These are phyloP conservation scores for Teratosphaeria epicoccoides DNA, from an alignment of 2,329 filamentous ascomycete species.

Conservation along the genomic window DNA sequence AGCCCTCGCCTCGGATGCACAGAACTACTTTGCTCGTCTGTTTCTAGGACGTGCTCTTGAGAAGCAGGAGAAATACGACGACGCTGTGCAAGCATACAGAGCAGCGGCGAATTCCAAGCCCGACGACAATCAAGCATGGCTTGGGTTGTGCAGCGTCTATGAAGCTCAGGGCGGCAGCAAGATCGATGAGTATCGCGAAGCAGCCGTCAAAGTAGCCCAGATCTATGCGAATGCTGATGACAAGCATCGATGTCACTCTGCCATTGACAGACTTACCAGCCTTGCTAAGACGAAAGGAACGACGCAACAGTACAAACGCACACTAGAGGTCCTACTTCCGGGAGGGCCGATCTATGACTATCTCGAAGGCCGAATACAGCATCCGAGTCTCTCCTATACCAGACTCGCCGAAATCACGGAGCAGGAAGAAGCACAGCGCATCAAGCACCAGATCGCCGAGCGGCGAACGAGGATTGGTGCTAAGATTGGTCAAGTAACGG, in stretches of 20 bases:
- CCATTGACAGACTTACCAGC: conserved; percentile 68
- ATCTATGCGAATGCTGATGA: conserved; percentile 60
- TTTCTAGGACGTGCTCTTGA: conserved; percentile 79
- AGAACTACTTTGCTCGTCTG: conserved; percentile 78
- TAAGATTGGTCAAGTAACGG: conserved; percentile 68
- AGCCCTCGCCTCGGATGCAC: conserved; percentile 59
- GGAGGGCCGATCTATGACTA: conserved; percentile 68
- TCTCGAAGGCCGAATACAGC: conserved; percentile 72
- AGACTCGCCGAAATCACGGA: conserved; percentile 76
- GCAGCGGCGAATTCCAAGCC: conserved; percentile 62
- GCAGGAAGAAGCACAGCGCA: conserved; percentile 73
- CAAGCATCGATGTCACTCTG: conserved; percentile 46
- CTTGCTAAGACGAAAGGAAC: conserved; percentile 65
- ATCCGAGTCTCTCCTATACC: conserved; percentile 70
- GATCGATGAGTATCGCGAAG: conserved; percentile 62
- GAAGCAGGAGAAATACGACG: conserved; percentile 58
- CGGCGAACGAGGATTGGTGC: conserved; percentile 79
- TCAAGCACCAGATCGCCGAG: conserved; percentile 83
- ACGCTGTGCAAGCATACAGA: conserved; percentile 67
- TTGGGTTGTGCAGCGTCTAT: conserved; percentile 77
- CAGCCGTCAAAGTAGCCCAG: conserved; percentile 61
- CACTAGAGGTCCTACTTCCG: conserved; percentile 67
- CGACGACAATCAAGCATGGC: conserved; percentile 75
- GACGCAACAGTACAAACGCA: conserved; percentile 61
- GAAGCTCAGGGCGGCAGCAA: conserved; percentile 61